These are phyloP conservation scores for Arthrobotrys megalospora DNA, from an alignment of 2,329 filamentous ascomycete species.

Conservation along the genomic window DNA sequence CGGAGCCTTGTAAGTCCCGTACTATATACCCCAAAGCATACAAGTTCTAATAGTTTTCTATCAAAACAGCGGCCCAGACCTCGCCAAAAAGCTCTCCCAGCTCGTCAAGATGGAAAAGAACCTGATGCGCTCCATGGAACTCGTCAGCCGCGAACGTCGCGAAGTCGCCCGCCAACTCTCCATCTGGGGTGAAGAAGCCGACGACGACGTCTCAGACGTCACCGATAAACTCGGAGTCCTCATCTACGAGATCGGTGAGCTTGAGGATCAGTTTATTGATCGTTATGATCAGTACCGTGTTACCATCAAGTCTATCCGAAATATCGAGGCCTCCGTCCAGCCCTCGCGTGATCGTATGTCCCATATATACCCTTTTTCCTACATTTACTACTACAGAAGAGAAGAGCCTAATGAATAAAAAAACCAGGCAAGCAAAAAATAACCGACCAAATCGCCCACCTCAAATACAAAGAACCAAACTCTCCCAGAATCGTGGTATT, in stretches of 20 bases:
- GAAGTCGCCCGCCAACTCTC: slow-evolving; percentile 99
- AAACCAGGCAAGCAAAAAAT: slow-evolving; percentile 94
- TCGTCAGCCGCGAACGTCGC: slow-evolving; percentile 96
- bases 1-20: slow-evolving; percentile 68
- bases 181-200: slow-evolving; percentile 93
- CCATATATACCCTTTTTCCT: not conserved
- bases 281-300: slow-evolving; percentile 99
- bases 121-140: slow-evolving; percentile 97
- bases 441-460: slow-evolving; percentile 96
- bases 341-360: slow-evolving; percentile 92
- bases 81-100: slow-evolving; percentile 97
- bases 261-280: slow-evolving; percentile 98
- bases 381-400: not conserved
- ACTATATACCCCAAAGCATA: not conserved
- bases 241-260: slow-evolving; percentile 97
- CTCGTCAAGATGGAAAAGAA: slow-evolving; percentile 99
- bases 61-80: slow-evolving; percentile 77
- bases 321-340: slow-evolving; percentile 98
- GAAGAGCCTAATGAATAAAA: slow-evolving; percentile 13
- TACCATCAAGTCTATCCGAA: slow-evolving; percentile 99
- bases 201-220: slow-evolving; percentile 98
- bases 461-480: slow-evolving; percentile 99
- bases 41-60: slow-evolving; percentile 62
- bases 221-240: slow-evolving; percentile 98
- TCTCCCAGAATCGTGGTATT: slow-evolving; percentile 97